Evolutionary conservation across 305 asterid genomes (phyloP).

Genomic region (Euphrasia arctica): DNA sequence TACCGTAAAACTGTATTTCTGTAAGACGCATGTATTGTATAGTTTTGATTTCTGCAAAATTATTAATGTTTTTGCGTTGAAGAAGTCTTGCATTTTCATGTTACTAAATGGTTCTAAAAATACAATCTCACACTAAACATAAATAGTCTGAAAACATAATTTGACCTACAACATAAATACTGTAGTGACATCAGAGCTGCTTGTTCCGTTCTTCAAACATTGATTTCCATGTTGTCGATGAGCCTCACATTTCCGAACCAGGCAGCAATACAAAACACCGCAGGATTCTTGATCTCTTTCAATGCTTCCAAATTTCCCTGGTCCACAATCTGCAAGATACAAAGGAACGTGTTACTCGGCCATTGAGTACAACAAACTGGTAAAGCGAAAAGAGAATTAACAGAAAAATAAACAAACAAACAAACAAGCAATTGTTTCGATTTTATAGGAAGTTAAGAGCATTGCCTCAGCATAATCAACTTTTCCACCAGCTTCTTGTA

Average conservation of each 20-base stretch:
- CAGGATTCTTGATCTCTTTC: constrained; percentile 60
- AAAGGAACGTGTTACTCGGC: neutral
- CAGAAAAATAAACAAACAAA: neutral
- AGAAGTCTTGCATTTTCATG: neutral
- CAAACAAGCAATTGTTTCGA: neutral
- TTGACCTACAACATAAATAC: neutral
- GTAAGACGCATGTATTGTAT: constrained; percentile 32
- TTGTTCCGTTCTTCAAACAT: constrained; percentile 20
- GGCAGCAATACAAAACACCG: constrained; percentile 82
- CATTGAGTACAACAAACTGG: neutral
- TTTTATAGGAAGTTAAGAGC: neutral
- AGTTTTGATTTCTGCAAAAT: constrained; percentile 20
- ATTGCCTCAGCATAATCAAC: constrained; percentile 92
- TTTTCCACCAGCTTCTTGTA: constrained; percentile 72
- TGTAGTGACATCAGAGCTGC: neutral
- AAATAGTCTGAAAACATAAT: neutral
- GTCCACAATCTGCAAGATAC: constrained; percentile 65
- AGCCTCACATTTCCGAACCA: constrained; percentile 87
- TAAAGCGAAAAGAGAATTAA: neutral
- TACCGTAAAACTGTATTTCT: constrained; percentile 23
- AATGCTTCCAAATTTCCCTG: constrained; percentile 58
- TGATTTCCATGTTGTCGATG: constrained; percentile 81
- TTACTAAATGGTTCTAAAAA: neutral
- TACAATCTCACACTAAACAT: neutral
- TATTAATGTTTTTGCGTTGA: constrained; percentile 1